Evolutionary conservation across 139 green algal genomes (phyloP), one percentile per base, ranked within the genome.

Genomic region (Nannochloris sp.): DNA sequence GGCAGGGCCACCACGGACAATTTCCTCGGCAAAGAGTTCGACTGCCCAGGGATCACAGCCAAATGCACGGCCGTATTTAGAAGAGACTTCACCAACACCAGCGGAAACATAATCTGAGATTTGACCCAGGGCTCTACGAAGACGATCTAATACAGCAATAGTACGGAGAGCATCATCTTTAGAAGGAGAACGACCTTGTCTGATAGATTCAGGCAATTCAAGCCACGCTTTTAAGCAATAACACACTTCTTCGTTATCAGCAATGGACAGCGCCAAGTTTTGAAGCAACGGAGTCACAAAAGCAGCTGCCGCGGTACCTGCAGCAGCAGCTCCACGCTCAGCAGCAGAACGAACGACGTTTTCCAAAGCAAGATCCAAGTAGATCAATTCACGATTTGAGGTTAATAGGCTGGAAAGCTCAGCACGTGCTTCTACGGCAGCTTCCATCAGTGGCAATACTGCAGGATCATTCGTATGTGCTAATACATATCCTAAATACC

Each of bases 311-410:
- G 82, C 81, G 42, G 84, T 80, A 29, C 89, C 88, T 23, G 74
- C 67, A 30, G 47, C 42, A 37, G 71, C 79, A 12, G 74, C 78
- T 25, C 76, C 81, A 33, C 88, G 67, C 78, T 96, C 89, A 15
- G 88, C 85, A 24, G 86, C 87, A 19, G 66, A 60, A 14, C 92
- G 66, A 29, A 91, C 84, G 51, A 86, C 77, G 51, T 86, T 82
- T 83, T 98, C 94, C 56, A 99, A 80, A 6, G 94, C 89, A 42
- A 98, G 72, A 76, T 98, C 93, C 31, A 99, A 74, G 78, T 98
- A 99, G 61, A 99, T 78, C 70, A 96, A 57, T 57, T 98, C 94
- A 31, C 77, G 67, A 68, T 87, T 80, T 68, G 70, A 77, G 4
- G 75, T 58, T 44, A 94, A 61, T 3, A 72, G 39, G 23, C 66